Evolutionary conservation across 345 rosid species (phyloP).

Genomic region (Lepidium didymum): DNA sequence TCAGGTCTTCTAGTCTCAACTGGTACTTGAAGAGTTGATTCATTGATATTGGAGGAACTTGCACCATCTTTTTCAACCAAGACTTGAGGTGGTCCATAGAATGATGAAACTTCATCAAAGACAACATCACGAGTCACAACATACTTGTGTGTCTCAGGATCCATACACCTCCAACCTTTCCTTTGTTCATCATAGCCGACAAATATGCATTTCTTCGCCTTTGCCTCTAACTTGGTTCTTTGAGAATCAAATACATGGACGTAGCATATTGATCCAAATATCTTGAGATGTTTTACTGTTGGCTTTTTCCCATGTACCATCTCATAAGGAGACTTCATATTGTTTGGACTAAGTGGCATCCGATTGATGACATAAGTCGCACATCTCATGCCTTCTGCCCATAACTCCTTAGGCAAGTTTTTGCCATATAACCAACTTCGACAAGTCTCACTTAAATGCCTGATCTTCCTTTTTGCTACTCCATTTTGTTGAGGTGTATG

Average conservation of each 20-base stretch:
- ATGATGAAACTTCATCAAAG: conserved; percentile 15
- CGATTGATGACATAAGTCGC: conserved; percentile 5
- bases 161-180: conserved; percentile 20
- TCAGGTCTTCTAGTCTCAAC: background rate
- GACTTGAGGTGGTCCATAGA: background rate
- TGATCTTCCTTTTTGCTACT: too few species aligned
- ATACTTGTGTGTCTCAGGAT: conserved; percentile 5
- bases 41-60: background rate
- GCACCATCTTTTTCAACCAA: background rate
- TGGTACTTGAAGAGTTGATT: background rate
- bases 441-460: too few species aligned
- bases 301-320: too few species aligned
- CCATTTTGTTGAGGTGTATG: too few species aligned
- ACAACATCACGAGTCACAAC: conserved; percentile 1
- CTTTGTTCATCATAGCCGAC: conserved; percentile 9
- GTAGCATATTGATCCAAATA: background rate
- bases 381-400: background rate
- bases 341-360: background rate
- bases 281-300: too few species aligned
- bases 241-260: background rate
- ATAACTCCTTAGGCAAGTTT: too few species aligned
- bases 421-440: too few species aligned
- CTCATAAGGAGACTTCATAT: too few species aligned
- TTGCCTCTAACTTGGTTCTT: background rate
- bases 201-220: conserved; percentile 9